These are phyloP conservation scores for Venturia pyrina DNA, from an alignment of 2,329 filamentous ascomycete genomes.

Conservation along the genomic window DNA sequence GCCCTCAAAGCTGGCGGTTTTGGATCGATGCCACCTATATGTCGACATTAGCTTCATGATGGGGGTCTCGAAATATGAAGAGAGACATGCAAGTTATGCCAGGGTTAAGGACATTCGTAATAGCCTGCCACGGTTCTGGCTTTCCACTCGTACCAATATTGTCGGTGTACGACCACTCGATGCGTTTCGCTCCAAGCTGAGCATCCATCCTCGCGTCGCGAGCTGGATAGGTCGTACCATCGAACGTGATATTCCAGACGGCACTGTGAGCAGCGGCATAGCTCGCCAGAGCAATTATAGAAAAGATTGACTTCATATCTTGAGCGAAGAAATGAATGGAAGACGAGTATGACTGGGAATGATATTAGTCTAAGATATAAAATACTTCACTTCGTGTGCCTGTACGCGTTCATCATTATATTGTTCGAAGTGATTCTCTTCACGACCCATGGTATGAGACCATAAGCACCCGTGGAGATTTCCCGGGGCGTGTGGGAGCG, in stretches of 20 bases:
- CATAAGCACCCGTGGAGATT: neutral
- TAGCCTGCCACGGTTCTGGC: neutral
- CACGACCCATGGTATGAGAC: neutral
- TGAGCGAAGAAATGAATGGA: neutral
- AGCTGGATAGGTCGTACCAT: conserved; percentile 11
- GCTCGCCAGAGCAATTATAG: neutral
- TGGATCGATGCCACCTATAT: conserved; percentile 4
- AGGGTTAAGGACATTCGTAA: neutral
- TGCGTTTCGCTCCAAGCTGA: conserved; percentile 10
- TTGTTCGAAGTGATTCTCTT: neutral
- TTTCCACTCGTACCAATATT: neutral
- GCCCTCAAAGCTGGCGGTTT: conserved; percentile 5
- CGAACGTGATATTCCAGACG: conserved; percentile 7
- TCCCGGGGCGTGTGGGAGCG: neutral
- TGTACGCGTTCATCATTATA: too few species aligned
- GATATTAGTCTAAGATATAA: too few species aligned
- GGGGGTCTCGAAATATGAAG: too few species aligned
- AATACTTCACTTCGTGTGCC: too few species aligned
- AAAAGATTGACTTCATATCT: neutral
- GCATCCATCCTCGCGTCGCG: conserved; percentile 7
- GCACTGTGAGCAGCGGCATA: conserved; percentile 8
- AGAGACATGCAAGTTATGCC: conserved; percentile 4
- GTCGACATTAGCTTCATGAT: neutral
- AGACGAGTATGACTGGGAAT: too few species aligned
- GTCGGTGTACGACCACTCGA: conserved; percentile 7